A percentile compares a stretch with the other conserved stretches of the same genome.
phyloP scores from a whole-genome alignment of 2,329 filamentous ascomycete species.

The Apiospora koreana region DNA sequence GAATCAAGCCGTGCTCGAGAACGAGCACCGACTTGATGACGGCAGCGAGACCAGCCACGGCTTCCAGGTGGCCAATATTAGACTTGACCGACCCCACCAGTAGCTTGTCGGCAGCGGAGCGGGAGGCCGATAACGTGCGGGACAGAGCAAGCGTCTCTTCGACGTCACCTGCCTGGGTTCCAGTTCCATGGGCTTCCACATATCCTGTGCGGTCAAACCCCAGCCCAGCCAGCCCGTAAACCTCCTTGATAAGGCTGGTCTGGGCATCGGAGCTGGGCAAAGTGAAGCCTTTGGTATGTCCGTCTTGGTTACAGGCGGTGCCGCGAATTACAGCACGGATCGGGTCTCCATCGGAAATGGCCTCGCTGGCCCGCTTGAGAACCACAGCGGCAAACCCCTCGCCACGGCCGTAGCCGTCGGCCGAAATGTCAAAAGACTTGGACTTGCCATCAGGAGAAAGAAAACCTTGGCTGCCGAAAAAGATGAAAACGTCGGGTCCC shows the following conservation, averaged over 20 bases:
- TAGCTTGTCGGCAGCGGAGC: constrained; percentile 39
- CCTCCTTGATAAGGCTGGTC: no score
- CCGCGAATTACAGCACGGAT: no score
- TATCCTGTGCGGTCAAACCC: no score
- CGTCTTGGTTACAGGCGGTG: no score
- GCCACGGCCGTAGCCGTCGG: constrained; percentile 3
- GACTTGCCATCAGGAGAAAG: neutral
- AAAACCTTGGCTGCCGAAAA: neutral
- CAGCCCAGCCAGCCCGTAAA: no score
- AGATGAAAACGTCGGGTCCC: neutral
- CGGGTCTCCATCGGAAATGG: no score
- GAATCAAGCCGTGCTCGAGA: constrained; percentile 51
- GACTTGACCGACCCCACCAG: constrained; percentile 55
- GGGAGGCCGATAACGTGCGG: constrained; percentile 39
- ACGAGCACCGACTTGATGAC: constrained; percentile 53
- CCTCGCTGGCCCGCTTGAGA: neutral
- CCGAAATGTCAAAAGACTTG: neutral
- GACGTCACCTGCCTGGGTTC: constrained; percentile 57
- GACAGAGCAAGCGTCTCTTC: constrained; percentile 51
- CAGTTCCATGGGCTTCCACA: constrained; percentile 44
- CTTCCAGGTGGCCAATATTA: constrained; percentile 55
- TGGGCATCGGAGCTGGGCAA: no score
- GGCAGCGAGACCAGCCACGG: constrained; percentile 51
- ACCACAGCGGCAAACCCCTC: neutral
- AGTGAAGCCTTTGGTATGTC: no score